Conservation (phyloP, 352 stramenopile genomes). For the Pythium aristosporum region DNA sequence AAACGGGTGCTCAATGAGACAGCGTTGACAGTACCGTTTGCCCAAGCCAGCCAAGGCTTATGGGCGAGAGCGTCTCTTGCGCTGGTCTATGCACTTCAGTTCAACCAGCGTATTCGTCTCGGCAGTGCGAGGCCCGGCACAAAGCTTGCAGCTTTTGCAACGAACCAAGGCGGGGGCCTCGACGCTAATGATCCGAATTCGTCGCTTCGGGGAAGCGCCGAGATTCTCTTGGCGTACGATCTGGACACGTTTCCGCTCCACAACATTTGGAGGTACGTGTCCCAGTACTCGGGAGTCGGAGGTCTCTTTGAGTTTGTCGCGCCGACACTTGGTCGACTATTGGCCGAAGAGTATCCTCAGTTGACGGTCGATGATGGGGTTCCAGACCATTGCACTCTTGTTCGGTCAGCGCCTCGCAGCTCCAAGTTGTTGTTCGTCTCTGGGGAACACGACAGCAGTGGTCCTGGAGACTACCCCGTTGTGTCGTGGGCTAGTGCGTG, state of each 20-base stretch:
- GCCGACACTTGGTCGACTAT: conserved; percentile 46
- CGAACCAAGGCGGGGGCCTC: conserved; percentile 2
- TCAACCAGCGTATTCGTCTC: conserved; percentile 65
- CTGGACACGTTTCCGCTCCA: conserved; percentile 34
- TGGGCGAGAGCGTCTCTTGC: conserved; percentile 49
- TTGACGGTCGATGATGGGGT: background rate
- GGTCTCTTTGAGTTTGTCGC: conserved; percentile 53
- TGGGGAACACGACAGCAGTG: background rate
- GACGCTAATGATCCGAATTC: background rate
- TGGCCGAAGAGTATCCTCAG: conserved; percentile 53
- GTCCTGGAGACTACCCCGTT: background rate
- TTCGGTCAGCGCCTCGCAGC: conserved; percentile 6
- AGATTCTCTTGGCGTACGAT: conserved; percentile 56
- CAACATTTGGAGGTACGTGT: conserved; percentile 37
- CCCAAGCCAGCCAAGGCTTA: conserved; percentile 12
- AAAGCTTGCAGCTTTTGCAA: conserved; percentile 48
- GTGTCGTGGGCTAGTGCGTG: conserved; percentile 16
- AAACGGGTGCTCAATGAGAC: conserved; percentile 3
- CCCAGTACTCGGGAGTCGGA: conserved; percentile 34
- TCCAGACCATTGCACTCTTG: background rate
- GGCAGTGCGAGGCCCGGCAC: conserved; percentile 49
- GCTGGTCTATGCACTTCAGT: conserved; percentile 60
- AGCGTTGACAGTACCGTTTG: background rate
- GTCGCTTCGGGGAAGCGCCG: conserved; percentile 25
- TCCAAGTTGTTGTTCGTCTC: conserved; percentile 1